Percentiles rank a stretch among this genome's conserved stretches.
phyloP scores from a whole-genome alignment of 768 basidiomycete genomes.

The Russula dissimulans region DNA sequence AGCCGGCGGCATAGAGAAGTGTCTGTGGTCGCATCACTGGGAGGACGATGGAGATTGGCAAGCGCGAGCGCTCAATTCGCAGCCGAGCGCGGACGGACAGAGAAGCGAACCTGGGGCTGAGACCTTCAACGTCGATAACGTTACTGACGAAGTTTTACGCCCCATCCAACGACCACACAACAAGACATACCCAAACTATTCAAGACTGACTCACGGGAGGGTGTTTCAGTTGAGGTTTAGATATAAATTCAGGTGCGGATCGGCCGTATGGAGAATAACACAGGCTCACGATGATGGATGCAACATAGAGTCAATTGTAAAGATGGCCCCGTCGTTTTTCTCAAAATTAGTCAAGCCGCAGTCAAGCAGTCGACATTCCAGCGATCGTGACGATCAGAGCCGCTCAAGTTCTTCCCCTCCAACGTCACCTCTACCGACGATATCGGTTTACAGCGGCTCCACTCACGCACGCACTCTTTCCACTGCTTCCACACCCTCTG shows the following conservation, averaged over 20 bases:
- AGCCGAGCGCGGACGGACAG: no score
- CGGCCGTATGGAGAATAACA: no score
- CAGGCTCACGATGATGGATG: neutral
- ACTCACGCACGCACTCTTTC: neutral
- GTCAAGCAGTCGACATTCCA: neutral
- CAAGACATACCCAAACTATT: no score
- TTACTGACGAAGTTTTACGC: no score
- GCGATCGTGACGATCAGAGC: neutral
- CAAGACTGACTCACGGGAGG: no score
- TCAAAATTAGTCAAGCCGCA: constrained; percentile 8
- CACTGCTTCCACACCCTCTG: neutral
- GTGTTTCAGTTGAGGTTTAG: no score
- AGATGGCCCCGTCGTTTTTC: constrained; percentile 10
- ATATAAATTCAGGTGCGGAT: no score
- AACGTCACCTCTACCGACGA: neutral
- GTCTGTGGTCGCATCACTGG: neutral
- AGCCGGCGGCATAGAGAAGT: constrained; percentile 35
- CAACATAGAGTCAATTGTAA: neutral
- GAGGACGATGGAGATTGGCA: neutral
- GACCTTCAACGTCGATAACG: no score
- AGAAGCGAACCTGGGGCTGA: no score
- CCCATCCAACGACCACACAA: no score
- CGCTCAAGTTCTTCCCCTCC: neutral
- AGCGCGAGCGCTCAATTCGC: neutral
- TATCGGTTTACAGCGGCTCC: neutral